phyloP scores from a whole-genome alignment of 176 grass and related monocot genomes.

The Oryza meyeriana region DNA sequence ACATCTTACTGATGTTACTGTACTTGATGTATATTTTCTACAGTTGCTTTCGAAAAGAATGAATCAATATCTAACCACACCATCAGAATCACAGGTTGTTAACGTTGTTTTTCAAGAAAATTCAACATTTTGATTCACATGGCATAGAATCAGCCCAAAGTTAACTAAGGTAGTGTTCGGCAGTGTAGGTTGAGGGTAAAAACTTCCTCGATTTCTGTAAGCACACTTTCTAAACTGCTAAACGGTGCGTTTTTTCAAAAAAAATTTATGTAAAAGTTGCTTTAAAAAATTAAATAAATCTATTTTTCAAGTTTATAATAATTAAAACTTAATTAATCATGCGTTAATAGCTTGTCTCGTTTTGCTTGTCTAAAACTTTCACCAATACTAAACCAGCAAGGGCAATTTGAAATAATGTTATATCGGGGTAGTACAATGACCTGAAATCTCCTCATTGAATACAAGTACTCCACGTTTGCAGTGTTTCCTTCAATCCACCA shows the following conservation, averaged over 20 bases:
- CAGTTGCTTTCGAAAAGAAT: conserved; percentile 7
- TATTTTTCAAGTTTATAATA: no score
- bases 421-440: not conserved
- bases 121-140: not conserved
- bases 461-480: not conserved
- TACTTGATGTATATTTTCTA: not conserved
- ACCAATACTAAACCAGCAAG: not conserved
- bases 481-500: conserved; percentile 20
- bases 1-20: not conserved
- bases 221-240: no score
- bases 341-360: no score
- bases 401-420: not conserved
- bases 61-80: not conserved
- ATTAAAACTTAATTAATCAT: no score
- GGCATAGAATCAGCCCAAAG: not conserved
- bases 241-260: no score
- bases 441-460: conserved; percentile 26
- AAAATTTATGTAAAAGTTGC: no score
- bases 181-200: no score
- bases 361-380: no score
- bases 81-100: not conserved
- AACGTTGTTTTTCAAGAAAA: not conserved
- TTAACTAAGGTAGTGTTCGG: no score
- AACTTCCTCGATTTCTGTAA: no score
- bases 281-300: no score